Percentiles rank a stretch among this genome's conserved stretches.
Conservation (phyloP, 176 grass and related monocot genomes). For the Coix lacrymajobi region DNA sequence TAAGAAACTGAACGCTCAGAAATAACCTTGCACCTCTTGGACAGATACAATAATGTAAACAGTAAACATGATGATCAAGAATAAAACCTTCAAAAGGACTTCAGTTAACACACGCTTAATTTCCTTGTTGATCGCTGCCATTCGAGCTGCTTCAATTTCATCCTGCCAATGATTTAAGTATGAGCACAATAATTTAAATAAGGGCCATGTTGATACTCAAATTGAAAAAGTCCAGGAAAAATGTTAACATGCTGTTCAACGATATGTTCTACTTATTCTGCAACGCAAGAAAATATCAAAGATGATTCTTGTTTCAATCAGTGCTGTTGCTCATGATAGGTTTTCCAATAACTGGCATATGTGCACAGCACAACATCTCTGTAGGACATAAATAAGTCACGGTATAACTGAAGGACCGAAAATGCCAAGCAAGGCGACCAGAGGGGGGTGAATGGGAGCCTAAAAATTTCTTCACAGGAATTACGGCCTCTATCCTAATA, state of each 20-base stretch:
- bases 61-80: slow-evolving; percentile 7
- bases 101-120: slow-evolving; percentile 95
- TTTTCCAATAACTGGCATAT: background rate
- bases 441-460: too few relatives aligned
- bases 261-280: slow-evolving; percentile 3
- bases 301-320: background rate
- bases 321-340: background rate
- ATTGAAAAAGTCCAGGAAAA: background rate
- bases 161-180: slow-evolving; percentile 51
- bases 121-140: slow-evolving; percentile 75
- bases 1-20: slow-evolving; percentile 2
- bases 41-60: background rate
- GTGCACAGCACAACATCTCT: background rate
- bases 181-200: slow-evolving; percentile 16
- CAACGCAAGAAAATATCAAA: background rate
- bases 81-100: slow-evolving; percentile 84
- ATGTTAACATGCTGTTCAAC: background rate
- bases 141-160: slow-evolving; percentile 56
- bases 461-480: too few relatives aligned
- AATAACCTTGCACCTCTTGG: background rate
- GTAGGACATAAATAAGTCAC: background rate
- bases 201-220: background rate
- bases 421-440: too few relatives aligned
- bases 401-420: too few relatives aligned
- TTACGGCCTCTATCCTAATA: too few relatives aligned